Base-by-base conservation (phyloP, 176 grass and related monocot genomes). In the Carex cristatella region DNA sequence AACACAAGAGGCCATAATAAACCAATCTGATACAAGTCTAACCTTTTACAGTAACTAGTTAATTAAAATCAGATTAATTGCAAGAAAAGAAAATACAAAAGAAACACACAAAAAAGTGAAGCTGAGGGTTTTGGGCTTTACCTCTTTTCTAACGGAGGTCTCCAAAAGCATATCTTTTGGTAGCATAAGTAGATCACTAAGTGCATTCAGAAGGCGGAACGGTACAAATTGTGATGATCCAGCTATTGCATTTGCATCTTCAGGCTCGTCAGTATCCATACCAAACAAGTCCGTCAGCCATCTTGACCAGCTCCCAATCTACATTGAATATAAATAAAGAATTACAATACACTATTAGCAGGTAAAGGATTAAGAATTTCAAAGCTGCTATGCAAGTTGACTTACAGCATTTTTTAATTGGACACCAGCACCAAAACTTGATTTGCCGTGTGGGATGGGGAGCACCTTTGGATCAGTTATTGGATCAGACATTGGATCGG, bases 361-460 rank as follows among this genome's bases (percentile, higher is more conserved):
- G 28, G 44, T 16, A 7, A 65, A 35, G 9, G 9, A 54, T 55
- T 68, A 51, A 53, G 31, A 30, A 49, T 74, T 49, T 57, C 16
- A 85, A 82, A 56, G 53, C 70, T 89, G 62, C 80, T 35, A 33
- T 79, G 9, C 61, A 55, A 73, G 62, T 84, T 79, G 55, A 94
- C 93, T 95, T 90, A 98, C 93, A 80, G 87, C 93, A 92, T 95
- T 98, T 98, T 95, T 98, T 65, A 98, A 89, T 86, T 95, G 96
- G 85, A 91, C 93, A n/a, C 96, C 93, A 16, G 96, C 89, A 85
- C 96, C 93, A 38, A 98, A 98, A 85, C 96, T 95, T 68, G 91
- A 92, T 89, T 92, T 90, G 9, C 93, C 93, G 62, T 90, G 91
- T 18, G 91, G 83, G 65, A 95, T 85, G 10, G 96, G 93, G 65